Evolutionary conservation across 768 basidiomycete species (phyloP).

Genomic region (Trametes sanguinea): DNA sequence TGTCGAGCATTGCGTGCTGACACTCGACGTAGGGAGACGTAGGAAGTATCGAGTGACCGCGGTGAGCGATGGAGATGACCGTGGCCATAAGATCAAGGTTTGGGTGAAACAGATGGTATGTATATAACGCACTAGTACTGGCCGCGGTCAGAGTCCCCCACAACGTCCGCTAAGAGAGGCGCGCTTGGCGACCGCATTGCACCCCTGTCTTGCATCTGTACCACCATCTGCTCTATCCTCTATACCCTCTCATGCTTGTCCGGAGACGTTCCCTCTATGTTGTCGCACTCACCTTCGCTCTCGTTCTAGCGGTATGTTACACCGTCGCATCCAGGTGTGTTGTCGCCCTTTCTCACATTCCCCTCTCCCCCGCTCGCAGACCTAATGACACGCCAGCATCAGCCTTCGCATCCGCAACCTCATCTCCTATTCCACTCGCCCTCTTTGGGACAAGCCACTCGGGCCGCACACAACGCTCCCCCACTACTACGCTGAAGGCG

Average conservation of each 20-base stretch:
- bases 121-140: background rate
- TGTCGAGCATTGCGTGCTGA: no score
- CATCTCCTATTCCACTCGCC: slow-evolving; percentile 57
- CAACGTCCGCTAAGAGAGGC: background rate
- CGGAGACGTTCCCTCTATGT: slow-evolving; percentile 17
- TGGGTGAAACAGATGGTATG: background rate
- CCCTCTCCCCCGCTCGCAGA: background rate
- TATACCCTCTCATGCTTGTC: slow-evolving; percentile 14
- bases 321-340: slow-evolving; percentile 18
- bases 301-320: slow-evolving; percentile 11
- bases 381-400: slow-evolving; percentile 27
- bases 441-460: slow-evolving; percentile 57
- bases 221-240: slow-evolving; percentile 2
- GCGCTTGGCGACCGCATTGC: slow-evolving; percentile 4
- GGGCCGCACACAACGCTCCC: slow-evolving; percentile 50
- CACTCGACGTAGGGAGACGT: no score
- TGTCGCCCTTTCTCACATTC: background rate
- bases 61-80: no score
- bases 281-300: slow-evolving; percentile 1
- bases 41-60: no score
- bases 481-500: slow-evolving; percentile 59
- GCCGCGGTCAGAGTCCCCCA: background rate
- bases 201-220: background rate
- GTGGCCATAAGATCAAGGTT: no score
- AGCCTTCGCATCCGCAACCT: slow-evolving; percentile 53